Base-by-base conservation (phyloP, 805 yeast genomes). In the Starmera caribaea region DNA sequence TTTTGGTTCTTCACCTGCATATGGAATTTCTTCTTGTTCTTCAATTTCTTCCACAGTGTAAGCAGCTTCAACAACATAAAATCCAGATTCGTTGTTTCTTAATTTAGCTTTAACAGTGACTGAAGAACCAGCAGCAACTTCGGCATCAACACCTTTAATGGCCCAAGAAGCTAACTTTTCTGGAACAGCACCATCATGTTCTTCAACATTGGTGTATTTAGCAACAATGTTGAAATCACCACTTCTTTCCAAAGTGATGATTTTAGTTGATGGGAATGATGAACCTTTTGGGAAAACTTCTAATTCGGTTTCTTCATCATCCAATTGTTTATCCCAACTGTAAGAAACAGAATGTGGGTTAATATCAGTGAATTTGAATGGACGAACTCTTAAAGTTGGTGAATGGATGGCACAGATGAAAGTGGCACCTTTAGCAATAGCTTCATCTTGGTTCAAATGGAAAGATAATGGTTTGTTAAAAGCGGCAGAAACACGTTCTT, bases 331-430 rank as follows among this genome's bases (percentile, higher is more conserved):
- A 61, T 81, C 95, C 97, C 98, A 94, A 66, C 67, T 76, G 79
- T 87, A 92, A 32, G 97, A 82, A 49, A 92, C 96, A 26, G 96
- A 79, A 78, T 76, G 76, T 58, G 79, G 82, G 78, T 89, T 90
- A 63, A 79, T 69, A 65, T 92, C 99, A 71, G 90, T 96, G 62
- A 89, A 92, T 70, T 90, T 90, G 82, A 92, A 92, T 51, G 96
- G 96, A 69, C 97, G 84, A 39, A 92, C 98, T 71, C 98, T 85
- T 57, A 92, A 79, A 49, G 97, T 89, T 67, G 98, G 98, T 30
- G 97, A 90, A 74, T 89, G 97, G 71, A 88, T 85, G 52, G 98
- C 99, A 67, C 98, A 92, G 58, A 92, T 84, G 68, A 92, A 92
- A 37, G 98, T 96, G 56, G 96, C 95, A 73, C 99, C 99, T 67